Conservation (phyloP, 805 yeast species). For the Saccharomyces eubayanus region DNA sequence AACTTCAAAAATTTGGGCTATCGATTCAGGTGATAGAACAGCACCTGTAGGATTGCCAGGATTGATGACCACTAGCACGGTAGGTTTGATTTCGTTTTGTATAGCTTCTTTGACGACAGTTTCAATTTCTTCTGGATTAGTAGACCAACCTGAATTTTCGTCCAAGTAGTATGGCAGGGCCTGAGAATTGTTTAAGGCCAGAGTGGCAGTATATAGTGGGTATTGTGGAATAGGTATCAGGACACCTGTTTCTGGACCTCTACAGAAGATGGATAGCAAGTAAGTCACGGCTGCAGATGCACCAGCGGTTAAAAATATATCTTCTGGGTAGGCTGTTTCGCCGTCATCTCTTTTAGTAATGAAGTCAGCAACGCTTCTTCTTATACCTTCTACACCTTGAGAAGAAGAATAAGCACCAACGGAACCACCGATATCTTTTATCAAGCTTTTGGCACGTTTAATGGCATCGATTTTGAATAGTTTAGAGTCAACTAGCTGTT, state of each 20-base stretch:
- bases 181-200: slow-evolving; percentile 73
- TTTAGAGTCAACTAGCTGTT: slow-evolving; percentile 8
- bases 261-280: slow-evolving; percentile 60
- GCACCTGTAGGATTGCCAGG: slow-evolving; percentile 99
- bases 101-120: slow-evolving; percentile 41
- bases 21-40: slow-evolving; percentile 54
- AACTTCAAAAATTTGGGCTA: slow-evolving; percentile 61
- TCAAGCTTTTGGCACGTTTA: slow-evolving; percentile 55
- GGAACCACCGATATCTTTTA: slow-evolving; percentile 57
- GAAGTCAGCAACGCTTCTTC: slow-evolving; percentile 75
- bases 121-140: slow-evolving; percentile 60
- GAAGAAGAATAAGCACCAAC: slow-evolving; percentile 94
- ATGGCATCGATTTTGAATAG: slow-evolving; percentile 59
- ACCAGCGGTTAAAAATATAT: slow-evolving; percentile 82
- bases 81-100: slow-evolving; percentile 50
- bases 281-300: slow-evolving; percentile 91
- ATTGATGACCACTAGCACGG: slow-evolving; percentile 84
- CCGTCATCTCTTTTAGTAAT: slow-evolving; percentile 77
- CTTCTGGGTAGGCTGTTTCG: slow-evolving; percentile 52
- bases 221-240: slow-evolving; percentile 97
- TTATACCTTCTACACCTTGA: slow-evolving; percentile 69
- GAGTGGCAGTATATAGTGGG: slow-evolving; percentile 92
- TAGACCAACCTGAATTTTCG: slow-evolving; percentile 78
- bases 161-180: slow-evolving; percentile 82
- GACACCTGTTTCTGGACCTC: slow-evolving; percentile 64